These are phyloP conservation scores for Pisolithus microcarpus DNA, from an alignment of 768 basidiomycete species.

Conservation along the genomic window DNA sequence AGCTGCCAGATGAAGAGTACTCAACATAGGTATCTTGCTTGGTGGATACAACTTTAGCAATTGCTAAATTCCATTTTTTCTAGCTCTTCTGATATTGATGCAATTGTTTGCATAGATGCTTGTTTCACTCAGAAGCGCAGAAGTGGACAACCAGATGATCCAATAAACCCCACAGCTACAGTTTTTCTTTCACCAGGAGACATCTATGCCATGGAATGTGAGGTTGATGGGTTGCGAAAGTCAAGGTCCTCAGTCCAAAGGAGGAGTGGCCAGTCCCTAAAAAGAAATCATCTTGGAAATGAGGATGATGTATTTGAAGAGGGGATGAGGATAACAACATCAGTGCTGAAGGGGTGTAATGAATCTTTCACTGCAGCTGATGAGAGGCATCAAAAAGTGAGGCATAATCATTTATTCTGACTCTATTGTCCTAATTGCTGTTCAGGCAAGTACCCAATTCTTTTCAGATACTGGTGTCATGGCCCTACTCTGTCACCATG, in stretches of 20 bases:
- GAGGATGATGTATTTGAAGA: too few species aligned
- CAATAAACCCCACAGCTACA: slow-evolving; percentile 8
- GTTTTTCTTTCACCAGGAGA: slow-evolving; percentile 16
- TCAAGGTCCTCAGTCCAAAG: neutral
- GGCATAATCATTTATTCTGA: too few species aligned
- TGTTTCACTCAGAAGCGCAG: slow-evolving; percentile 30
- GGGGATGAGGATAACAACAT: slow-evolving; percentile 18
- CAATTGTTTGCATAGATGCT: slow-evolving; percentile 27
- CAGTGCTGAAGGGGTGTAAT: slow-evolving; percentile 27
- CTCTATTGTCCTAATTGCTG: too few species aligned
- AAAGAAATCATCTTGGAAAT: neutral
- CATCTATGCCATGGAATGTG: neutral
- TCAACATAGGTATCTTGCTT: slow-evolving; percentile 1
- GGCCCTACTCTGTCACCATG: slow-evolving; percentile 18
- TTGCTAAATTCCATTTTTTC: neutral
- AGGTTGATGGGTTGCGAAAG: neutral
- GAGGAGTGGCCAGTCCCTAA: neutral
- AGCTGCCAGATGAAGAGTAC: neutral
- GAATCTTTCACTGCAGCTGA: slow-evolving; percentile 1
- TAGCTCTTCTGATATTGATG: slow-evolving; percentile 15
- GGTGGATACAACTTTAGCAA: neutral
- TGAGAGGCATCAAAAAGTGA: too few species aligned
- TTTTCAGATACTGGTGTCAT: slow-evolving; percentile 18
- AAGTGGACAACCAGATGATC: slow-evolving; percentile 3
- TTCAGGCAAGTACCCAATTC: neutral